Evolutionary conservation across 176 grass and related monocot species (phyloP).

Genomic region (Aegilops umbellulata): DNA sequence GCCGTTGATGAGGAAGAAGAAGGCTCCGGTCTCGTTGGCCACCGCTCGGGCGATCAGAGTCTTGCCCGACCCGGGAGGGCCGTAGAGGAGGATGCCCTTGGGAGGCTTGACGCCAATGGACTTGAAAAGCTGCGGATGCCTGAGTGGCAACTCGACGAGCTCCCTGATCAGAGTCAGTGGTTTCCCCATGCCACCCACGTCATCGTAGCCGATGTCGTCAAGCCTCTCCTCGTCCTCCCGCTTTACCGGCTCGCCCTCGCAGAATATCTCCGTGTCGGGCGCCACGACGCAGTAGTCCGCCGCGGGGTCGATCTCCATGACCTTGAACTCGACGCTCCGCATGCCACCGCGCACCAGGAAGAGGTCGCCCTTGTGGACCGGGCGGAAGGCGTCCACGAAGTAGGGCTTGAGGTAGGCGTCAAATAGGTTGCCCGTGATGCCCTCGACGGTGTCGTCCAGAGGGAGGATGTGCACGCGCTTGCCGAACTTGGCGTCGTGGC

Average conservation of each 20-base stretch:
- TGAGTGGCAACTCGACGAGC: conserved; percentile 56
- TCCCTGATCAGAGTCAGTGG: conserved; percentile 59
- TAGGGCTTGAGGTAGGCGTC: conserved; percentile 58
- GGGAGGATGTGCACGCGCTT: conserved; percentile 51
- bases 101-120: conserved; percentile 63
- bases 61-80: conserved; percentile 55
- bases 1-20: conserved; percentile 62
- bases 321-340: conserved; percentile 62
- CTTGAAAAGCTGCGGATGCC: conserved; percentile 63
- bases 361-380: conserved; percentile 56
- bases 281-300: conserved; percentile 50
- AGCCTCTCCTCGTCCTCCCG: conserved; percentile 62
- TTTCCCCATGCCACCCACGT: conserved; percentile 63
- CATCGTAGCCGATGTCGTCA: conserved; percentile 55
- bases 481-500: conserved; percentile 49
- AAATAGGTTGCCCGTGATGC: conserved; percentile 49
- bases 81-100: conserved; percentile 57
- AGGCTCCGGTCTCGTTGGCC: conserved; percentile 56
- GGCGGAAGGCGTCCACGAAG: conserved; percentile 48
- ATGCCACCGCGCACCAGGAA: conserved; percentile 63
- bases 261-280: conserved; percentile 43
- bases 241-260: conserved; percentile 48
- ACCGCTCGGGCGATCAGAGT: conserved; percentile 55
- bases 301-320: conserved; percentile 38
- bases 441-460: conserved; percentile 61